Conservation (phyloP, 257 asterid species). For the Nicotiana benthamiana region DNA sequence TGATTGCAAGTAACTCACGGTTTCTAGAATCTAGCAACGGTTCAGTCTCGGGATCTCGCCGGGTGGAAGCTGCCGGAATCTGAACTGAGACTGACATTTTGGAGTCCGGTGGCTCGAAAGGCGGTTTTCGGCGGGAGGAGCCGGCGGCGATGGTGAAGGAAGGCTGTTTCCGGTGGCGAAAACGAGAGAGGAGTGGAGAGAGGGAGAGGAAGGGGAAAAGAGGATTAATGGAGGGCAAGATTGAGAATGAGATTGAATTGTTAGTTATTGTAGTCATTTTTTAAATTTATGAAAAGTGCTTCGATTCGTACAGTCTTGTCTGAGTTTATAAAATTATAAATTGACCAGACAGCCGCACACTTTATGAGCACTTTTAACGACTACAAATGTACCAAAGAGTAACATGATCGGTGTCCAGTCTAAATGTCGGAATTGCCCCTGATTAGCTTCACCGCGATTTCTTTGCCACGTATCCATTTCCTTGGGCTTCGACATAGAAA, state of each 20-base stretch:
- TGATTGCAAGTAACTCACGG: conserved; percentile 34
- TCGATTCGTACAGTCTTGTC: neutral
- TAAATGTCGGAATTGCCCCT: too few relatives aligned
- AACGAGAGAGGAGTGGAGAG: conserved; percentile 12
- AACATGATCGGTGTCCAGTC: too few relatives aligned
- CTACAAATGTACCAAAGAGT: neutral
- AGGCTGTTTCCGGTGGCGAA: conserved; percentile 11
- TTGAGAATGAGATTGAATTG: conserved; percentile 34
- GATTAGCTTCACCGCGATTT: too few relatives aligned
- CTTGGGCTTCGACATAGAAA: too few relatives aligned
- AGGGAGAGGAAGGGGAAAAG: conserved; percentile 28
- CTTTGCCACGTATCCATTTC: too few relatives aligned
- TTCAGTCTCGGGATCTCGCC: conserved; percentile 49
- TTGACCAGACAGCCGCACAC: neutral
- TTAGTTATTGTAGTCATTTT: conserved; percentile 35
- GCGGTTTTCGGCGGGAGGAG: conserved; percentile 24
- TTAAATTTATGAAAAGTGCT: neutral
- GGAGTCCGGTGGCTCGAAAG: conserved; percentile 21
- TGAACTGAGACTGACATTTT: conserved; percentile 56
- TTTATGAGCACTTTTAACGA: neutral
- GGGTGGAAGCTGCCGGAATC: conserved; percentile 27
- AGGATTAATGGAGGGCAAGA: conserved; percentile 35
- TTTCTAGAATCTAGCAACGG: conserved; percentile 53
- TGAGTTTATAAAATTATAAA: neutral
- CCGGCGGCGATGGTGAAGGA: conserved; percentile 11